Base-by-base conservation (phyloP, 345 rosid species). In the Aquilaria yunnanensis region DNA sequence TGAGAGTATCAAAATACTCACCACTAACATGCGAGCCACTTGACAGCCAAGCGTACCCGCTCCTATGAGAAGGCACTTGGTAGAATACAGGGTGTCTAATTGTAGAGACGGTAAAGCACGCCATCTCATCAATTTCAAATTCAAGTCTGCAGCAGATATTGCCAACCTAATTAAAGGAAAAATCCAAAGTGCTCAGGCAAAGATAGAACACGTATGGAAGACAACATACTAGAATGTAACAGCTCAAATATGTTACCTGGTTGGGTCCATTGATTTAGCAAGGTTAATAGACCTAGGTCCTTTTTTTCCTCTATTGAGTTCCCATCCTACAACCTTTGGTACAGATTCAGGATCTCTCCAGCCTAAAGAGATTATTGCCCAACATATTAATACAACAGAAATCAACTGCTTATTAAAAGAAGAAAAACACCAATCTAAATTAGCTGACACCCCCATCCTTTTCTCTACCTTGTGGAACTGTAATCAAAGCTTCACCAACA, bases 1-100 rank as follows among this genome's bases (percentile, higher is more conserved):
- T 13, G 52, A 6, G 31, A 55, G 50, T 14, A 43, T 58, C 14
- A 48, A 13, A 60, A 66, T 43, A 72, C 86, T 32, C 74, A 90
- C 99, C 97, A 88, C 77, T 61, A 94, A 95, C 81, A 84, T 88
- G 51, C 99, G 95, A 41, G 97, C 90, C 70, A 90, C 99, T 77
- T 94, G 92, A 75, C 99, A 94, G 50, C 99, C 97, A 61, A 94
- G 85, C 68, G 97, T 90, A 62, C 97, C 97, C 12, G 96, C 97
- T 75, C 99, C 97, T 45, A 94, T 80, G 70, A 94, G 97, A 77
- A 94, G 99, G 76, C 99, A 94, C 81, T 88, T 94, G 7, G 64
- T 67, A 68, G 95, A 77, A 65, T 86, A 81, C 50, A 94, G 74
- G 47, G 77, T 67, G 51, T 84, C 81, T 70, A 94, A 70, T 75